Base-by-base conservation (phyloP, 106 monocot species). In the Xerophyta viscosa region DNA sequence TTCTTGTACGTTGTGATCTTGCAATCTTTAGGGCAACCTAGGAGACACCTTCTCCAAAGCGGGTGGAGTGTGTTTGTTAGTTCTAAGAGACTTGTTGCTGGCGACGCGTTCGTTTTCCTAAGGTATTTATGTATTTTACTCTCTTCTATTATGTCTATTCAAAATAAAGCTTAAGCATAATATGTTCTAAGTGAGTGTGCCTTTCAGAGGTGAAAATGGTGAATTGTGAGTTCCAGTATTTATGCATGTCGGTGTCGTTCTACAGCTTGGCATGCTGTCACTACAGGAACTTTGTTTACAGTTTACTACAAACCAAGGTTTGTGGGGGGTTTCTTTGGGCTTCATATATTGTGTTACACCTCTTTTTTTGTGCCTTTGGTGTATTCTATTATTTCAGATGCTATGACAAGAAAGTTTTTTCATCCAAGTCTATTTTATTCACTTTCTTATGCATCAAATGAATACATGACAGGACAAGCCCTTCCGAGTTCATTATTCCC, bases 201-300 rank as follows among this genome's bases (percentile, higher is more conserved):
- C 17, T 45, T 54, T 31, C 46, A 96, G 94, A 70, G 94, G 88
- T 21, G 94, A 85, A 37, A 84, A 71, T 58, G 81, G 70, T 55
- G 84, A 88, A 64, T 75, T 94, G 24, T 88, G 25, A 88, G 93
- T 63, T 84, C 84, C 48, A 88, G 66, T n/a, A n/a, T n/a, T n/a
- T 50, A 94, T 94, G 88, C 93, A 88, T 57, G 72, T 94, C 26
- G 93, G 93, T 45, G 75, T 94, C 30, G 74, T 94, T 64, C 93
- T 57, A 94, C 93, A 25, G 93, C 93, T 37, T 88, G 93, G 88
- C 93, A 94, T 73, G 93, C 93, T 70, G 75, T 94, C 52, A 88
- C 62, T 14, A 94, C 88, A 5, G 81, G 80, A 63, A 78, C 84
- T 15, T 63, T 88, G 68, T 94, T 94, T 60, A 94, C 93, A 37